Base-by-base conservation (phyloP, 352 stramenopile genomes). In the Phytophthora ramorum region DNA sequence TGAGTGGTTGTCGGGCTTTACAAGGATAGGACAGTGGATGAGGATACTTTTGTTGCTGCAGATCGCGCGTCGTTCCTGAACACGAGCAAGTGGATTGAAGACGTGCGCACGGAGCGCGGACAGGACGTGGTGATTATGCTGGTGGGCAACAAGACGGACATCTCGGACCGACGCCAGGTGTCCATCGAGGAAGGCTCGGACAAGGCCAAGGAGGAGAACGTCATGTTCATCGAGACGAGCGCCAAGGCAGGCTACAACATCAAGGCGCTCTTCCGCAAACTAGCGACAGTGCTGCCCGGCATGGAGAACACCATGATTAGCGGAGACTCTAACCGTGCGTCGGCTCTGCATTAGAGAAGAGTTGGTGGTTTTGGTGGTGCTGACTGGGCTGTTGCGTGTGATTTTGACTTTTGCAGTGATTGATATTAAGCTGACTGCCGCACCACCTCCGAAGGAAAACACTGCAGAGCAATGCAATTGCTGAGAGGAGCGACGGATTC, bases 81-180 rank as follows among this genome's bases (percentile, higher is more conserved):
- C 80, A 99, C 97, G 40, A 90, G 91, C 65, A 99, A 99, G 74
- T 99, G 98, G 98, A 98, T 99, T 28, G 97, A 99, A 76, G 98
- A 99, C 69, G 97, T 99, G 32, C 90, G 98, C 41, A 96, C 92
- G 35, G 98, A 99, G 75, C 89, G 98, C 58, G 98, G 97, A 38
- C 97, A 98, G 63, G 97, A 99, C 76, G 98, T 99, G 24, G 94
- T 99, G 37, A 99, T 99, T 85, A 99, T 99, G 83, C 82, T 99
- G 8, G 98, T 99, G 34, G 98, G 98, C 54, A 99, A 99, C 83
- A 99, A 99, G 85, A 99, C 97, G 37, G 98, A 99, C 79, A 93
- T 99, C 46, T 98, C 93, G 44, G 98, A 99, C 66, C 97, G 98
- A 60, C 89, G 91, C 48, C 92, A 99, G 71, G 96, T 99, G 8